phyloP scores from a whole-genome alignment of 257 asterid species.

The Perilla frutescens region DNA sequence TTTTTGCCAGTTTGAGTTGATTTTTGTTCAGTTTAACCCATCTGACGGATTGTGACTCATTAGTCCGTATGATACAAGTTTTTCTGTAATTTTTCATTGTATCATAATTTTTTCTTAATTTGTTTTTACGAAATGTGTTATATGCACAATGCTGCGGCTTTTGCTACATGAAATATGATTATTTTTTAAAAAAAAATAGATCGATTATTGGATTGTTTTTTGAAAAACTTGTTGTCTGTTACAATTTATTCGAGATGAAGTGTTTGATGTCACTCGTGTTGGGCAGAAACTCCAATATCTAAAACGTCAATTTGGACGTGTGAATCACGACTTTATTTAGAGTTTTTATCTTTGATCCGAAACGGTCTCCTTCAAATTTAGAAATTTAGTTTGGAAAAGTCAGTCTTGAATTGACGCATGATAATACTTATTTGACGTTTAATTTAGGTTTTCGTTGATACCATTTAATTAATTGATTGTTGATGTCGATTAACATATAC shows the following conservation, averaged over 20 bases:
- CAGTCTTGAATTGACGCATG: constrained; percentile 18
- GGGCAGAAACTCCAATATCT: neutral
- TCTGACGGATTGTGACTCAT: too few relatives aligned
- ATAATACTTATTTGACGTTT: constrained; percentile 4
- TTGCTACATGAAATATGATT: neutral
- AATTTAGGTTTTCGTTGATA: neutral
- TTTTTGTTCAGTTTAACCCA: too few relatives aligned
- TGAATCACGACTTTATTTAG: neutral
- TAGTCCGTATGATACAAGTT: too few relatives aligned
- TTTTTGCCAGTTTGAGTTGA: too few relatives aligned
- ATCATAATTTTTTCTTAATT: neutral
- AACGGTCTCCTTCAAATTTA: constrained; percentile 9
- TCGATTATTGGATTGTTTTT: too few relatives aligned
- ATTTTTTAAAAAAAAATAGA: too few relatives aligned
- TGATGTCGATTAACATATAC: neutral
- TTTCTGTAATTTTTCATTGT: neutral
- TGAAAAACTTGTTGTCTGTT: neutral
- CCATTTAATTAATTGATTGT: neutral
- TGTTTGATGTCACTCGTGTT: neutral
- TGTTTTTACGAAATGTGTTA: neutral
- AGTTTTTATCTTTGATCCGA: neutral
- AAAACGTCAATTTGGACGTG: constrained; percentile 30
- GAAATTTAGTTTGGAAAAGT: constrained; percentile 21
- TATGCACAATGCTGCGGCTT: too few relatives aligned
- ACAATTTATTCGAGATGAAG: neutral